A percentile compares a stretch with the other conserved stretches of the same genome.
Evolutionary conservation across 192 early-diverging fungal species (phyloP).

Genomic region (Coemansia sp.): DNA sequence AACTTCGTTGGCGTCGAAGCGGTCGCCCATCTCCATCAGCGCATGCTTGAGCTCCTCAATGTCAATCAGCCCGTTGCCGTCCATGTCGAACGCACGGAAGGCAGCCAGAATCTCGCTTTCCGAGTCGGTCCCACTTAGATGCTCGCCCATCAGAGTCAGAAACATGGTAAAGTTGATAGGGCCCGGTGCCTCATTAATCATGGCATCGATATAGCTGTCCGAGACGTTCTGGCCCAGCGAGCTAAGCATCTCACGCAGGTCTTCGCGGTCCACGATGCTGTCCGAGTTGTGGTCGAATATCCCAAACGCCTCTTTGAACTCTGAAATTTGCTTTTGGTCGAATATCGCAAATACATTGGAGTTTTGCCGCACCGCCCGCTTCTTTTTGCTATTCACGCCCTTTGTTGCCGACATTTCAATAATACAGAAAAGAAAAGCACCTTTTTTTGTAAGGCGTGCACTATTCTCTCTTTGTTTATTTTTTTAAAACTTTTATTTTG

Average conservation of each 20-base stretch:
- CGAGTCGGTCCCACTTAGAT: constrained; percentile 86
- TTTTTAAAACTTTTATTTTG: not conserved
- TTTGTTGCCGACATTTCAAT: constrained; percentile 27
- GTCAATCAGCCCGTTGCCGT: constrained; percentile 74
- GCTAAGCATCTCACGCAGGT: constrained; percentile 85
- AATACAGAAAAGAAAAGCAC: not conserved
- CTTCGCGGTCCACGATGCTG: constrained; percentile 88
- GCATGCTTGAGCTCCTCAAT: constrained; percentile 78
- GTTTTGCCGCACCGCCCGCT: constrained; percentile 88
- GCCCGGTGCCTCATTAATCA: constrained; percentile 84
- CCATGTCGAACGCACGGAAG: constrained; percentile 91
- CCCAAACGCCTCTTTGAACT: constrained; percentile 96
- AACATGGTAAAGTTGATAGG: constrained; percentile 98
- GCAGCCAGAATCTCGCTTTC: constrained; percentile 88
- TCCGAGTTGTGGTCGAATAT: constrained; percentile 94
- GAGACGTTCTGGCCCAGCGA: constrained; percentile 68
- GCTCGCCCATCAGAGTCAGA: constrained; percentile 92
- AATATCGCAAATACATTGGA: constrained; percentile 98
- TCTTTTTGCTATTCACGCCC: constrained; percentile 66
- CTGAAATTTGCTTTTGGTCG: constrained; percentile 90
- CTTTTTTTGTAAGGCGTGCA: too few species aligned
- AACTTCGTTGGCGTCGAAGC: constrained; percentile 90
- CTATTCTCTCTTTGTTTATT: not conserved
- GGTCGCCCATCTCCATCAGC: constrained; percentile 92
- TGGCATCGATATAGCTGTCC: constrained; percentile 80